Base-by-base conservation (phyloP, 2,329 filamentous ascomycete genomes). In the Aspergillus sp. region DNA sequence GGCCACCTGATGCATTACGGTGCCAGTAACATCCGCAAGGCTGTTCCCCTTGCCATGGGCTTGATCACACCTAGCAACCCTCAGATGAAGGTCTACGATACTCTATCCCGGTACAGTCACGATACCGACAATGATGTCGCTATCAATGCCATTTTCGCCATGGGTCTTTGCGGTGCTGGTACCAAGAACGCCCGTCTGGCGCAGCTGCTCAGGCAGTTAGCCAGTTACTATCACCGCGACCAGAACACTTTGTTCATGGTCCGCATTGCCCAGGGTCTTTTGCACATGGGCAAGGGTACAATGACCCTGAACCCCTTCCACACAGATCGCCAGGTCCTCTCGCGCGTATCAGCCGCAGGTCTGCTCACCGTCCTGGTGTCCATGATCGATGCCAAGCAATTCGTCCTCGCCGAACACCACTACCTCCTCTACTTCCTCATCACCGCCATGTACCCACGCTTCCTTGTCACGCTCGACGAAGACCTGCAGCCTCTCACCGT, bases 41-140 rank as follows among this genome's bases (percentile, higher is more conserved):
- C 93, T 19, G 95, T 99, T 30, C 95, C 95, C 38, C 84, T 99
- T 57, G 95, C 95, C 25, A 96, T 99, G 92, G 96, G 93, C 71
- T 85, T 99, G 57, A 89, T 99, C 73, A 97, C 91, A 79, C 92
- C 96, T 12, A 97, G 92, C 80, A 99, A 99, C 81, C 95, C 95
- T 10, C 96, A 99, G 77, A 99, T 99, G 94, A 99, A 98, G 84
- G 91, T 99, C 51, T 99, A 99, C 81, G 95, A 99, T 77, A 99
- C 95, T 0, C 83, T 99, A 10, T 99, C 95, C 55, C 86, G 95
- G 73, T 99, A 99, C 84, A 96, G 91, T 65, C 95, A 99, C 85
- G 95, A 99, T 81, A 99, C 95, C 68, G 95, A 99, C 80, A 96
- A 94, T 64, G 95, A 99, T 72, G 95, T 99, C 50, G 95, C 95